Base-by-base conservation (phyloP, 352 stramenopile species). In the Phytopythium aichiense region DNA sequence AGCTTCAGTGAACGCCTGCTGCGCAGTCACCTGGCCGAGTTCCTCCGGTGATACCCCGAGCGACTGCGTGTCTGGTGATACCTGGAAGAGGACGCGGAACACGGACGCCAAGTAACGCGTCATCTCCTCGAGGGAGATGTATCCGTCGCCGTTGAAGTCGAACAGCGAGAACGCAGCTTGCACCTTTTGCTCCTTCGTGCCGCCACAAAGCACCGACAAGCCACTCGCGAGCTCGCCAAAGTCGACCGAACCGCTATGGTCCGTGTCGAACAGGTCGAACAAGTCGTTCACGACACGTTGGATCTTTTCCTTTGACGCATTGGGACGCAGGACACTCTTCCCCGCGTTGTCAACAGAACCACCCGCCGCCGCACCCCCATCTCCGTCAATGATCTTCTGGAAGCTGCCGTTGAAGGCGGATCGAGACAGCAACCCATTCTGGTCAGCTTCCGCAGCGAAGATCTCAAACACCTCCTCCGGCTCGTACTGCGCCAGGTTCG, bases 131-230 rank as follows among this genome's bases (percentile, higher is more conserved):
- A 91, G 46, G 2, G 87, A 94, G 48, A 97, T 95, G 58, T 88
- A 94, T 0, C 87, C 86, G 63, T 97, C 89, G 33, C 84, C 84
- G 64, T 97, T 94, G 56, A 93, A 91, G 61, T 97, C 89, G 61
- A 95, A 94, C 1, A 97, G 64, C 12, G 76, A 76, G 51, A 97
- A 97, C 12, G 87, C 88, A 11, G 87, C 83, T 35, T 91, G 72
- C 23, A 95, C 79, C 60, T 95, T 95, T 46, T 97, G 86, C 33
- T 93, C 72, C 60, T 94, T 91, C 9, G 87, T 94, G 31, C 89
- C 89, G 6, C 76, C 85, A 35, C 84, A 95, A 12, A 97, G 67
- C 25, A 96, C 78, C 4, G 84, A 94, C 18, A 97, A 52, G 4
- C 89, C 89, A 23, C 80, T 91, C 8, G 80, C 86, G 45, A 97